These are phyloP conservation scores for Carex pumila DNA, from an alignment of 176 grass and related monocot species.

Conservation along the genomic window DNA sequence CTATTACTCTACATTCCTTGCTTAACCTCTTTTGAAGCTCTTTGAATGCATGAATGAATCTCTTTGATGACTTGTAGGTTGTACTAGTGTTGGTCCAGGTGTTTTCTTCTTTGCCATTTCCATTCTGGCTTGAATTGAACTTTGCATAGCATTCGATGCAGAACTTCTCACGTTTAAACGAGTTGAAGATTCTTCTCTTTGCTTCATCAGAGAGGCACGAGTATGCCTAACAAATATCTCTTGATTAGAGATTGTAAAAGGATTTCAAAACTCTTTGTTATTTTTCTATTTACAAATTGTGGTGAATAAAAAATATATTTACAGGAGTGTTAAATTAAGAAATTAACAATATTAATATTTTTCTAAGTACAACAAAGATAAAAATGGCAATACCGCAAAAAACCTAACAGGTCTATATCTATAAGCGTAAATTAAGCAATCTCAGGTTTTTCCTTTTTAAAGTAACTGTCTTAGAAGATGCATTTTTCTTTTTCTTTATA, in stretches of 20 bases:
- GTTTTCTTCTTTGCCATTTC: not conserved
- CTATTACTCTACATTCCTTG: constrained; percentile 62
- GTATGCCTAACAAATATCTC: constrained; percentile 45
- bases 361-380: not conserved
- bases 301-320: not conserved
- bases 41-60: constrained; percentile 28
- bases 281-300: not conserved
- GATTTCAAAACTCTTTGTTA: not conserved
- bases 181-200: constrained; percentile 48
- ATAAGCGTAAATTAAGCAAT: too few relatives aligned
- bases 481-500: not conserved
- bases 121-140: not conserved
- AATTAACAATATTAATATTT: not conserved
- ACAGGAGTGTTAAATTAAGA: not conserved
- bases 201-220: constrained; percentile 59
- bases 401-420: not conserved
- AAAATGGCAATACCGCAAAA: not conserved
- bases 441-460: not conserved
- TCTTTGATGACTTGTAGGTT: not conserved
- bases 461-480: not conserved
- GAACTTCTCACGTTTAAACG: constrained; percentile 33
- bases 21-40: constrained; percentile 49
- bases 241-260: not conserved
- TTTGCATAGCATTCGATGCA: constrained; percentile 51
- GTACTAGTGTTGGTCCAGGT: not conserved